Conservation (phyloP, 2,329 filamentous ascomycete genomes). For the Claviceps sp. region DNA sequence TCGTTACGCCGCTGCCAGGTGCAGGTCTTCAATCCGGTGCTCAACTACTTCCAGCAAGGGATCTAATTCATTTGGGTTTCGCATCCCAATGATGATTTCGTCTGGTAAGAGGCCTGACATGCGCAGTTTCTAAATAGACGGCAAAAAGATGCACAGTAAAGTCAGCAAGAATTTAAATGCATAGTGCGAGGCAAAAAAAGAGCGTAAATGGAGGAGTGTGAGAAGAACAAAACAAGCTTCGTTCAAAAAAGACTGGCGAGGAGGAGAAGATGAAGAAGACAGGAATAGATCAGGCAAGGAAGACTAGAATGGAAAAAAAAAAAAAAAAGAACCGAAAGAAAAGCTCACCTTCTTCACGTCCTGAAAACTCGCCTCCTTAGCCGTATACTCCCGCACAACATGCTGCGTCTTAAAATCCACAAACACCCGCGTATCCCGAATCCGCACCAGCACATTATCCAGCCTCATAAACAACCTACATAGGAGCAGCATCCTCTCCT, state of each 20-base stretch:
- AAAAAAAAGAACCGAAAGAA: not conserved
- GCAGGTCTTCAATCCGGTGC: slow-evolving; percentile 42
- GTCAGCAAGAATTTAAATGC: not conserved
- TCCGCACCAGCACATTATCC: slow-evolving; percentile 75
- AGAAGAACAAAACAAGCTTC: no score
- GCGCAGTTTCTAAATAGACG: slow-evolving; percentile 28
- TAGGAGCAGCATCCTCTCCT: slow-evolving; percentile 71
- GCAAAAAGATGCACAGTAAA: not conserved
- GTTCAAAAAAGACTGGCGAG: not conserved
- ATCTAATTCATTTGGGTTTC: slow-evolving; percentile 66
- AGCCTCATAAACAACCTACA: slow-evolving; percentile 83
- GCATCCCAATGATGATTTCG: slow-evolving; percentile 61
- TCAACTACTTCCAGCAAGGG: slow-evolving; percentile 59
- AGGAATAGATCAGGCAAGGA: not conserved
- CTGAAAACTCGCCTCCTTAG: slow-evolving; percentile 71
- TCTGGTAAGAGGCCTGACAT: slow-evolving; percentile 44
- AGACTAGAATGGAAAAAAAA: slow-evolving; percentile 4
- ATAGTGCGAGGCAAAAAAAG: not conserved
- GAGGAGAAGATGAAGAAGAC: not conserved
- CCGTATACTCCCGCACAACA: slow-evolving; percentile 79
- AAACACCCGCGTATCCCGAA: slow-evolving; percentile 84
- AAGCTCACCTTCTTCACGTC: slow-evolving; percentile 53
- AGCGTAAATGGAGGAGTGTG: no score
- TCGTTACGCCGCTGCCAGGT: slow-evolving; percentile 5
- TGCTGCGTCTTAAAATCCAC: slow-evolving; percentile 71